Base-by-base conservation (phyloP, 2,329 filamentous ascomycete genomes). In the Lasiodiplodia theobromae region DNA sequence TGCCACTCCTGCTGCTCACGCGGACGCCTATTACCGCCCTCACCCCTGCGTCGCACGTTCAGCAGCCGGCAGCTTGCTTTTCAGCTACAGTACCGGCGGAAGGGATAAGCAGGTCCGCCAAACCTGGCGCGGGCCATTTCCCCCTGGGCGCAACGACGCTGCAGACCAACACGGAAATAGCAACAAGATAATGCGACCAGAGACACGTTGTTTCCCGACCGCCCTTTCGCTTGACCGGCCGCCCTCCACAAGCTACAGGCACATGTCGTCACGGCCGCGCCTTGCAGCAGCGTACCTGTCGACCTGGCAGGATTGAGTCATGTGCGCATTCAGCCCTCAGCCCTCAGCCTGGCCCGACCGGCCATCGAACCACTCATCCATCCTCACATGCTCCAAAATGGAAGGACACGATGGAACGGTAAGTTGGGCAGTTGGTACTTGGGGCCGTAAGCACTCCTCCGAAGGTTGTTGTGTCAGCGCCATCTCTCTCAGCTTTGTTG, bases 391-490 rank as follows among this genome's bases (percentile, higher is more conserved):
- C 25, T 64, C 60, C 16, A 38, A 53, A 64, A 38, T 52, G 60
- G 60, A 64, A 64, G 60, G 60, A 64, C 60, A 64, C 47, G 47
- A 64, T 64, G 60, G 60, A 37, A 64, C 60, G 16, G 57, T 62
- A 25, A 31, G 28, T 40, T 21, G 57, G 23, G 58, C 44, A 28
- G 44, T 63, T 63, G 58, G 44, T n/a, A 12, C 34, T 21, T 40
- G 58, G 58, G 60, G 60, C 47, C 60, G 60, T 64, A n/a, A 64
- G 60, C 60, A 52, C 21, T 38, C 60, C 52, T 37, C 60, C 44
- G 31, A 38, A 49, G 47, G 60, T 21, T 18, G 25, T 31, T 63
- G 58, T 63, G 60, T 64, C 60, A 64, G 60, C 60, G 31, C 60
- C 60, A 52, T 62, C 25, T 4, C 47, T 64, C 47, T 64, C 60